Evolutionary conservation across 805 yeast species (phyloP), one percentile per base, ranked within the genome.

Genomic region (Saturnispora quitensis): DNA sequence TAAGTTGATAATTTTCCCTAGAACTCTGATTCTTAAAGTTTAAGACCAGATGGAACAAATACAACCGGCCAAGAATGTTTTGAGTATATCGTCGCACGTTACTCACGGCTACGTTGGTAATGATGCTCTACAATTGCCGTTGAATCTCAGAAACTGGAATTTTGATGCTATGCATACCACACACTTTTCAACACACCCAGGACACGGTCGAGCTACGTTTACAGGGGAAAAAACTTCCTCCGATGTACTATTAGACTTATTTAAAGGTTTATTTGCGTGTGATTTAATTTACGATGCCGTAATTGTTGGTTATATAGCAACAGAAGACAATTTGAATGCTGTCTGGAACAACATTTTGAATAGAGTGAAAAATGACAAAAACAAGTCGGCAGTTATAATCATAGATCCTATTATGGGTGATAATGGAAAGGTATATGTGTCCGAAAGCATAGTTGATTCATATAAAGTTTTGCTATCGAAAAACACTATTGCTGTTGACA

Each of bases 31-130:
- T 17, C 13, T 9, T 8, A 20, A 18, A 13, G 5, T 6, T 17
- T 9, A 12, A 15, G 8, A 7, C 6, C 20, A 13, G 8, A 38
- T 27, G 17, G 17, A n/a, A 18, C 28, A 50, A 5, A 20, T 43
- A 5, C 44, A 40, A 4, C 25, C 55, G 5, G 57, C 53, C 1
- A 53, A 51, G 42, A 64, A 67, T 43, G 63, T 74, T 5, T 72
- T 85, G 2, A 75, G 86, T 3, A 73, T 89, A 9, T 91, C 88
- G 59, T 88, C 96, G 3, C 97, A 93, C 66, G 98, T 93, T 1
- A 89, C 81, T 2, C 98, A 91, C 64, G 99, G 99, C 2, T 85
- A 88, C 61, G 99, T 93, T 2, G 99, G 99, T 1, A 89, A 89
- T 65, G 78, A 82, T 52, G 96, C 97, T 0, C 87, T 93, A 0